Conservation (phyloP, 257 asterid species). For the Leptodermis oblonga region DNA sequence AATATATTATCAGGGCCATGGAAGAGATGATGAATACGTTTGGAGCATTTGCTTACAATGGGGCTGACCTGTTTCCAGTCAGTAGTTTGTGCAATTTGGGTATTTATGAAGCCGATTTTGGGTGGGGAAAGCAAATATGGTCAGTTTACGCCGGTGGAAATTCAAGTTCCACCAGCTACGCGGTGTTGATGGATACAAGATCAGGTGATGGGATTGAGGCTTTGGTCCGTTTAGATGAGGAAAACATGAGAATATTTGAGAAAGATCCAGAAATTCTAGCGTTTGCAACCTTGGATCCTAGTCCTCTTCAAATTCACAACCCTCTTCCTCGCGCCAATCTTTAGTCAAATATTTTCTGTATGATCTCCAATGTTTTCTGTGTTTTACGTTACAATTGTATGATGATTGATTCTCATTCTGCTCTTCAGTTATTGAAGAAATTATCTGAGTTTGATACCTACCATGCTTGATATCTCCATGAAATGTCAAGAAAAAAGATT, state of each 20-base stretch:
- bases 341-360: too few species aligned
- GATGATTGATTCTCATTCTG: too few species aligned
- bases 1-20: not conserved
- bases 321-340: not conserved
- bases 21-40: not conserved
- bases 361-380: not conserved
- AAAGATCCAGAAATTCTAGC: not conserved
- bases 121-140: slow-evolving; percentile 16
- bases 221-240: not conserved
- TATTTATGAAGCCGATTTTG: not conserved
- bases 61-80: not conserved
- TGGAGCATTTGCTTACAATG: not conserved
- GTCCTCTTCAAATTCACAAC: not conserved
- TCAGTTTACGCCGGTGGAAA: not conserved
- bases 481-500: too few species aligned
- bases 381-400: too few species aligned
- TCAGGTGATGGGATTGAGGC: slow-evolving; percentile 11
- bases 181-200: not conserved
- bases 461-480: too few species aligned
- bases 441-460: too few species aligned
- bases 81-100: not conserved
- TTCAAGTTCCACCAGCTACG: not conserved
- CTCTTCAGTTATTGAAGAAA: too few species aligned
- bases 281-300: slow-evolving; percentile 2
- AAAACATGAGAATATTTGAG: not conserved